Evolutionary conservation across 495 filamentous ascomycete species (phyloP), one percentile per base, ranked within the genome.

Genomic region (Aspergillus bertholletiae): DNA sequence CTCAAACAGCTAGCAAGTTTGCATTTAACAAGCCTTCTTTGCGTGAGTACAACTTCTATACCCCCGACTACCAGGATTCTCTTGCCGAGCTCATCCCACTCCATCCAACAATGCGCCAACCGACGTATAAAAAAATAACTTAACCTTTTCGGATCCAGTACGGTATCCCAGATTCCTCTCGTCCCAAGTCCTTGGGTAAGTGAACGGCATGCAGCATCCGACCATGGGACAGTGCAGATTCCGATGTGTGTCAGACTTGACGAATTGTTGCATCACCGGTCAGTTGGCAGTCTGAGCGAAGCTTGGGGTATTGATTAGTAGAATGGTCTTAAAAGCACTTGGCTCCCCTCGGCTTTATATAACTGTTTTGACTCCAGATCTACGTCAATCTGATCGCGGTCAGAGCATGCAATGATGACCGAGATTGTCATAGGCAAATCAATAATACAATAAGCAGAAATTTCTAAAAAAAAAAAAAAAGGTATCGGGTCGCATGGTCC

Each of bases 301-400:
- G 34, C 34, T 15, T 34, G 30, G 30, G 30, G 30, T 34, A 34
- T 5, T 15, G 34, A 11, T n/a, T 37, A 13, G 13, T n/a, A n/a
- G n/a, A n/a, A n/a, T n/a, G n/a, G n/a, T n/a, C n/a, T n/a, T 9
- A 28, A 9, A 9, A 28, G 27, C 9, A 28, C 27, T 28, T 28
- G 5, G 27, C 30, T 8, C 9, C 30, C 5, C 30, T 12, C 5
- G 30, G 12, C 6, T 69, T 60, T 66, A 63, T 69, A 69, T 28
- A 18, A 17, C 23, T 44, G 21, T 5, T 20, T 21, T 24, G 39
- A 22, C 32, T n/a, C 9, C 39, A 26, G 60, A 56, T 49, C 64
- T 71, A 69, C 68, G 64, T 71, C 62, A 63, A 57, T 65, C 59
- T 72, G 66, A 68, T 66, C 58, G 52, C 58, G 57, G 34, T n/a